Conservation (phyloP, 305 asterid species). For the Petunia hybrid region DNA sequence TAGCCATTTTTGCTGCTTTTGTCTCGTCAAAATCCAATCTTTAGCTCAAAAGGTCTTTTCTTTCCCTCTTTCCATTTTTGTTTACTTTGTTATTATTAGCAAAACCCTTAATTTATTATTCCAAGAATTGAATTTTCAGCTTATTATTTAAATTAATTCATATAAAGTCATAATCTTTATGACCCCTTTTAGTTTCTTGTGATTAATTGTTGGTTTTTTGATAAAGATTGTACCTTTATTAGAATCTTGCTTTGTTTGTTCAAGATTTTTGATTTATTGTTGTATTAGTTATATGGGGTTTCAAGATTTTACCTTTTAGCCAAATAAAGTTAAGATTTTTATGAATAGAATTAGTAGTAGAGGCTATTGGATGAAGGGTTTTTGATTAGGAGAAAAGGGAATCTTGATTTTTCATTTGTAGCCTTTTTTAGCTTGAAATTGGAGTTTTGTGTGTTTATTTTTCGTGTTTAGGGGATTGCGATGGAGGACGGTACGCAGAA, state of each 20-base stretch:
- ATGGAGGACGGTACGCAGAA: constrained; percentile 66
- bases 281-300: neutral
- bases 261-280: constrained; percentile 32
- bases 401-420: neutral
- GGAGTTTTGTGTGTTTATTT: neutral
- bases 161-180: constrained; percentile 38
- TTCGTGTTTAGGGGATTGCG: constrained; percentile 27
- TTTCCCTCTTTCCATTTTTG: neutral
- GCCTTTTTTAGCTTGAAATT: constrained; percentile 28
- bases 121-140: neutral
- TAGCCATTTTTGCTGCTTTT: constrained; percentile 20
- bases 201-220: constrained; percentile 34
- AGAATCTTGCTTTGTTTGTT: constrained; percentile 11
- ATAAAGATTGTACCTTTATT: constrained; percentile 11
- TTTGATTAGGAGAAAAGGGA: neutral
- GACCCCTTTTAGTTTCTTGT: constrained; percentile 38
- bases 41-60: constrained; percentile 35
- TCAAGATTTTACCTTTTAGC: constrained; percentile 20
- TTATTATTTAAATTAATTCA: constrained; percentile 28
- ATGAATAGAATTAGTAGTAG: neutral
- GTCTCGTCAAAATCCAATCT: constrained; percentile 32
- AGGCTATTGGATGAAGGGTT: constrained; percentile 33
- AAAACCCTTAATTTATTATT: constrained; percentile 23
- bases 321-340: constrained; percentile 32
- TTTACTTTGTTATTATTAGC: neutral